Percentiles rank a stretch among this genome's conserved stretches.
phyloP scores from a whole-genome alignment of 306 rosid genomes.

The Ziziphus jujuba region DNA sequence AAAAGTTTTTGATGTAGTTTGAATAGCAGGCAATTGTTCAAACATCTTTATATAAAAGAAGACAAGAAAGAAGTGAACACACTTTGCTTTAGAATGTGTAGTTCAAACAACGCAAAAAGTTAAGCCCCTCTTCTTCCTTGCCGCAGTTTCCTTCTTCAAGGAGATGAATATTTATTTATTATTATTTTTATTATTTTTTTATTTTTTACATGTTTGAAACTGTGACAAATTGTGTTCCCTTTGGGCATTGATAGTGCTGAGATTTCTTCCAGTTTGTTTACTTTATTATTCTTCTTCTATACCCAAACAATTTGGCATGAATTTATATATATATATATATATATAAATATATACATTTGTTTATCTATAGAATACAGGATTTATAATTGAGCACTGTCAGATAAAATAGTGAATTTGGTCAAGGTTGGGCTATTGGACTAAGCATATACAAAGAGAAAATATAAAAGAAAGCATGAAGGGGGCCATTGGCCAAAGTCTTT shows the following conservation, averaged over 20 bases:
- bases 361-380: too few relatives aligned
- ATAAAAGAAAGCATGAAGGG: not conserved
- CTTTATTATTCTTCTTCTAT: too few relatives aligned
- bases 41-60: conserved; percentile 32
- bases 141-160: conserved; percentile 21
- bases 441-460: not conserved
- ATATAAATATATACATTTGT: too few relatives aligned
- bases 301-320: too few relatives aligned
- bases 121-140: conserved; percentile 23
- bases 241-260: too few relatives aligned
- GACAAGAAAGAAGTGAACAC: conserved; percentile 31
- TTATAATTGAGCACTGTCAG: too few relatives aligned
- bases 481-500: not conserved
- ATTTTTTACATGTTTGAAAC: not conserved
- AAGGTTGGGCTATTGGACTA: not conserved
- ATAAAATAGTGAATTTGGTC: too few relatives aligned
- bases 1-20: conserved; percentile 21
- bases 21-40: conserved; percentile 31
- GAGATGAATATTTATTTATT: not conserved
- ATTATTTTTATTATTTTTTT: too few relatives aligned
- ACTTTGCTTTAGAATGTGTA: not conserved
- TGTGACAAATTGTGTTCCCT: too few relatives aligned
- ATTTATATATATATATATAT: too few relatives aligned
- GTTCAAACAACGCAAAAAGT: conserved; percentile 6
- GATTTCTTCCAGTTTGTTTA: too few relatives aligned